These are phyloP conservation scores for Tilletia setariae DNA, from an alignment of 1,284 basidiomycete genomes.

Conservation along the genomic window DNA sequence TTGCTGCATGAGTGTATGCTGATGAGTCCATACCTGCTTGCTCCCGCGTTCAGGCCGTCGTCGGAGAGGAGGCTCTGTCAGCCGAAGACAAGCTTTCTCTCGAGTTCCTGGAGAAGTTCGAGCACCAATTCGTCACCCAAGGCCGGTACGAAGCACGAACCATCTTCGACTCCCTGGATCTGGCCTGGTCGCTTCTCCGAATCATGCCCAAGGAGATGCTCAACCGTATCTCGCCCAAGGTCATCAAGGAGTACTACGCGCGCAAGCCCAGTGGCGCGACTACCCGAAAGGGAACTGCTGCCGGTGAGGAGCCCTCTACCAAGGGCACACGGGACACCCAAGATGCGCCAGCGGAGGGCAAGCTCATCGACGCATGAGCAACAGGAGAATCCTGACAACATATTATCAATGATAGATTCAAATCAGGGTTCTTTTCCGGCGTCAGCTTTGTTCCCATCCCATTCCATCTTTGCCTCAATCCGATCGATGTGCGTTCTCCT, in stretches of 20 bases:
- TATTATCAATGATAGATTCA: background rate
- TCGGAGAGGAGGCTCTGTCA: constrained; percentile 94
- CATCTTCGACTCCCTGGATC: constrained; percentile 94
- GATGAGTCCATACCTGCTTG: no score
- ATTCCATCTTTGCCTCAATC: background rate
- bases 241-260: constrained; percentile 53
- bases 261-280: constrained; percentile 38
- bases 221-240: constrained; percentile 65
- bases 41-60: constrained; percentile 68
- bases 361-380: constrained; percentile 23
- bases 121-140: constrained; percentile 56
- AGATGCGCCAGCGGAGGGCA: constrained; percentile 22
- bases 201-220: constrained; percentile 99
- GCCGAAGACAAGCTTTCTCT: constrained; percentile 66
- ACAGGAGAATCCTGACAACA: background rate
- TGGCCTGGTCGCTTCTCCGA: constrained; percentile 92
- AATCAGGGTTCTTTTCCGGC: background rate
- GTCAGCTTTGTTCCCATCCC: background rate
- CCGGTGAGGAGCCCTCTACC: constrained; percentile 23
- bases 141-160: constrained; percentile 92
- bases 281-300: constrained; percentile 8
- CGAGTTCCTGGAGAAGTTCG: constrained; percentile 53
- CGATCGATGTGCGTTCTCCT: no score
- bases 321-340: constrained; percentile 32
- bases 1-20: no score